Conservation (phyloP, 73 alveolate species). For the Paramecium pentaurelia region DNA sequence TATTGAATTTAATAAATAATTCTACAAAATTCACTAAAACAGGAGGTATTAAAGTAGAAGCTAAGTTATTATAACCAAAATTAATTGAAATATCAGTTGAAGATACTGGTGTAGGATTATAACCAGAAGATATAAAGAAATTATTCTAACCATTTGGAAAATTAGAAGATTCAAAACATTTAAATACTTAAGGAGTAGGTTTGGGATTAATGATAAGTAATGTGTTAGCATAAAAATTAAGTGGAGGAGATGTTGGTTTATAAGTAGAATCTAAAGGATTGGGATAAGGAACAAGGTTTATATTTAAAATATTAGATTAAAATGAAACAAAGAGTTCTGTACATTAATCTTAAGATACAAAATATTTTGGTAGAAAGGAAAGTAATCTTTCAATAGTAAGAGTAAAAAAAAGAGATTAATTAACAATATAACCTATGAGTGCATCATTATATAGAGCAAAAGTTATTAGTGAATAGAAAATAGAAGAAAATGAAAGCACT, state of each 20-base stretch:
- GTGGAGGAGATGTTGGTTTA: constrained; percentile 54
- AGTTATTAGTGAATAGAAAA: neutral
- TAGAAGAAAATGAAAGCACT: neutral
- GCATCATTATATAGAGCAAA: neutral
- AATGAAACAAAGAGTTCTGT: neutral
- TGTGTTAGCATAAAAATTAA: constrained; percentile 41
- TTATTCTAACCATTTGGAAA: constrained; percentile 54
- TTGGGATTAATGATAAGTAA: constrained; percentile 55
- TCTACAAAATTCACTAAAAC: constrained; percentile 28
- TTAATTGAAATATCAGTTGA: neutral
- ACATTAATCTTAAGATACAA: neutral
- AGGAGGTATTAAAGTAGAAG: constrained; percentile 31
- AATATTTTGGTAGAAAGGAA: neutral
- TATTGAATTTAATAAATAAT: constrained; percentile 47
- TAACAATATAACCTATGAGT: neutral
- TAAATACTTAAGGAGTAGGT: constrained; percentile 55
- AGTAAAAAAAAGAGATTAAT: neutral
- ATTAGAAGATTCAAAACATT: constrained; percentile 32
- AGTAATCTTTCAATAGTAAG: neutral
- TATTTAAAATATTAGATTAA: neutral
- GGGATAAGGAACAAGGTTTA: constrained; percentile 43
- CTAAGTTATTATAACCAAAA: neutral
- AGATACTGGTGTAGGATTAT: constrained; percentile 45
- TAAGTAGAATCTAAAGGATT: constrained; percentile 35
- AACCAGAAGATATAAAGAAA: constrained; percentile 18